phyloP scores from a whole-genome alignment of 208 protist genomes.

The Polymyxa betae region DNA sequence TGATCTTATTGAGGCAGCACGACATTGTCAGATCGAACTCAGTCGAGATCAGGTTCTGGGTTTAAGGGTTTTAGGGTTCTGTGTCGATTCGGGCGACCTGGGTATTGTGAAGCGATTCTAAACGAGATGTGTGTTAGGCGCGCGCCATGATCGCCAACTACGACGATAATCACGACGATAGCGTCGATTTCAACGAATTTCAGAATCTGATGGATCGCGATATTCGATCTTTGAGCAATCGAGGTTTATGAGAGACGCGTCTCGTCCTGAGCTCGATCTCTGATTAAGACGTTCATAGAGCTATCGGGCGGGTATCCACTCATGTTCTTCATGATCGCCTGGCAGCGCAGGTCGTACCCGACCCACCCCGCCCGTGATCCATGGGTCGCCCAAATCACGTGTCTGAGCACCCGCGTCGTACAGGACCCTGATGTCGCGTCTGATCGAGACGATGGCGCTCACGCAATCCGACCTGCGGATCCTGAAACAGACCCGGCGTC shows the following conservation, averaged over 20 bases:
- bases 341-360: not conserved
- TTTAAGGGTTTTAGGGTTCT: too few species aligned
- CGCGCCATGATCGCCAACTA: not conserved
- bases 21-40: not conserved
- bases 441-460: not conserved
- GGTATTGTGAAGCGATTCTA: not conserved
- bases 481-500: constrained; percentile 27
- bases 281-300: not conserved
- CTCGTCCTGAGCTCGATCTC: not conserved
- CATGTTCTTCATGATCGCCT: constrained; percentile 18
- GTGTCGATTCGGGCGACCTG: too few species aligned
- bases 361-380: not conserved
- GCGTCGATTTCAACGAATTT: constrained; percentile 43
- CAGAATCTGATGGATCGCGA: constrained; percentile 52
- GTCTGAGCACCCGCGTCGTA: not conserved
- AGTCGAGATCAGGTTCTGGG: not conserved
- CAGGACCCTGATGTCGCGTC: not conserved
- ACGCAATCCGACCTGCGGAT: constrained; percentile 6
- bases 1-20: not conserved
- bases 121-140: not conserved
- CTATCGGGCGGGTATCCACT: not conserved
- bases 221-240: not conserved
- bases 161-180: constrained; percentile 12
- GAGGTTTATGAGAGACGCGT: not conserved
- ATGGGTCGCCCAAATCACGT: not conserved